A percentile compares a stretch with the other conserved stretches of the same genome.
These are phyloP conservation scores for Pythium apleroticum DNA, from an alignment of 352 stramenopile genomes.

Conservation along the genomic window DNA sequence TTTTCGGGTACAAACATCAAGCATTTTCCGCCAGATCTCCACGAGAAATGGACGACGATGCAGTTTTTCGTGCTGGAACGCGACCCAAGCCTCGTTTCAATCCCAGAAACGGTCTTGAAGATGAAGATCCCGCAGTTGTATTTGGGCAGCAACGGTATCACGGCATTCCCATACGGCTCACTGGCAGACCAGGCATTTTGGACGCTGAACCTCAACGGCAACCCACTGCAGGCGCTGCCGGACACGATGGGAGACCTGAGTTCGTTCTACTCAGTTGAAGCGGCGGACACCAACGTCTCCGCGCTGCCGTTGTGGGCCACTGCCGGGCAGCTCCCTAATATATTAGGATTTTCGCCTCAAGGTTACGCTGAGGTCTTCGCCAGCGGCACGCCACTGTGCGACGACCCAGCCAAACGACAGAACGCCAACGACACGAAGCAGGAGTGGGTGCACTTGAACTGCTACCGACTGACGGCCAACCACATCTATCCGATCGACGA, in stretches of 20 bases:
- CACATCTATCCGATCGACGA: constrained; percentile 17
- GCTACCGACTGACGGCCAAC: not conserved
- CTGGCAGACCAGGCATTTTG: constrained; percentile 12
- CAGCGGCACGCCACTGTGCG: constrained; percentile 14
- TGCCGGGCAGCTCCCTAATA: too few relatives aligned
- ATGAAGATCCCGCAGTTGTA: constrained; percentile 12
- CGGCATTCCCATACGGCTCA: constrained; percentile 1
- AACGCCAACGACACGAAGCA: not conserved
- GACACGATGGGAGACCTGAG: not conserved
- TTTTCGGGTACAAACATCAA: constrained; percentile 20
- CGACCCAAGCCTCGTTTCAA: not conserved
- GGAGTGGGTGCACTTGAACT: constrained; percentile 4
- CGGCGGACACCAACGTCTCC: not conserved
- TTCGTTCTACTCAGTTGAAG: not conserved
- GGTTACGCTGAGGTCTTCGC: not conserved
- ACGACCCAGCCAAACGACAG: not conserved
- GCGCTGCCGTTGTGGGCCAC: not conserved
- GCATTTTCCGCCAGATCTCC: not conserved
- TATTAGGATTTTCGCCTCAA: too few relatives aligned
- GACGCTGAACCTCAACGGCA: constrained; percentile 4
- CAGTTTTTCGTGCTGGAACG: constrained; percentile 17
- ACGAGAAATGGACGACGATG: constrained; percentile 11
- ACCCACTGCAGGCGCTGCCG: constrained; percentile 8
- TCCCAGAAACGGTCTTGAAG: constrained; percentile 1
- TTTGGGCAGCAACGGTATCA: constrained; percentile 13